Conservation (phyloP, 805 yeast species). For the Wickerhamiella spandovensis region DNA sequence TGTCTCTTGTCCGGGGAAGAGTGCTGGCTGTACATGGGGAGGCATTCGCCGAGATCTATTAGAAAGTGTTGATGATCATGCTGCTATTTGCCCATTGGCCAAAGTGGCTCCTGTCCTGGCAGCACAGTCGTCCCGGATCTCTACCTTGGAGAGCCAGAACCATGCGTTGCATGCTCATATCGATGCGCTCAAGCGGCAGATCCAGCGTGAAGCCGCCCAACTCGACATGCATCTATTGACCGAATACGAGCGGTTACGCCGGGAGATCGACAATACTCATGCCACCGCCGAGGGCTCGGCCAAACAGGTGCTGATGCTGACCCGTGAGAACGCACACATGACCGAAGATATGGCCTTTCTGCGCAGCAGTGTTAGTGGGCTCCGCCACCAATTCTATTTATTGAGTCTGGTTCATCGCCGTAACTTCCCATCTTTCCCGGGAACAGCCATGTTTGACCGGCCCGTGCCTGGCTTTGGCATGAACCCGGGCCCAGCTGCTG, state of each 20-base stretch:
- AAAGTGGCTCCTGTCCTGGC: constrained; percentile 18
- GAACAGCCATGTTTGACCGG: background rate
- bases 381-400: constrained; percentile 27
- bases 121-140: constrained; percentile 19
- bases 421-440: background rate
- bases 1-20: constrained; percentile 17
- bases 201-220: constrained; percentile 14
- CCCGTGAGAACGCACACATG: constrained; percentile 23
- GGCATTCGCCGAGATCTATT: constrained; percentile 13
- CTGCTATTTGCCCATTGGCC: constrained; percentile 18
- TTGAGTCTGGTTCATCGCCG: constrained; percentile 13
- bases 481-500: background rate
- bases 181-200: constrained; percentile 14
- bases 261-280: constrained; percentile 22
- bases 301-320: constrained; percentile 22
- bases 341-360: constrained; percentile 24
- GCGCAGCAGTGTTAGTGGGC: constrained; percentile 21
- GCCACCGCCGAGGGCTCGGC: constrained; percentile 23
- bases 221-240: constrained; percentile 19
- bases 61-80: constrained; percentile 12
- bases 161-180: constrained; percentile 20
- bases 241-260: constrained; percentile 26
- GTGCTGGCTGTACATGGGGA: constrained; percentile 22
- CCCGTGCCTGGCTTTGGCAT: background rate
- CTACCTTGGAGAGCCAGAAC: constrained; percentile 23